A percentile compares a stretch with the other conserved stretches of the same genome.
Evolutionary conservation across 345 rosid species (phyloP).

Genomic region (Eutrema yunnanense): DNA sequence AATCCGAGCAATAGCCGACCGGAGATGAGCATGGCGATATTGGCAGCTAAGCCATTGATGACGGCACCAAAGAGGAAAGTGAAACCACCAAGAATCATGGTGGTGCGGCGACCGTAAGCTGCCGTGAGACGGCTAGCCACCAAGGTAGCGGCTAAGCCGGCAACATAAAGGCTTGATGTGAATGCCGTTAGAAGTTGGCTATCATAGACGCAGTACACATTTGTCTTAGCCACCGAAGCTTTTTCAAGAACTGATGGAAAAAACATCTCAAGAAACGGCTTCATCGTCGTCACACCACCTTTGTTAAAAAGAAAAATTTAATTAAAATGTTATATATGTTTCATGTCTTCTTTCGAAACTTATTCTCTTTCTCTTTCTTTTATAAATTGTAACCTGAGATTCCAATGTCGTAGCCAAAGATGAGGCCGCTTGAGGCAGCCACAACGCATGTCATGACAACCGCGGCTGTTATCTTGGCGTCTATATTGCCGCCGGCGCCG

Average conservation of each 20-base stretch:
- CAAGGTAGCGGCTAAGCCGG: conserved; percentile 63
- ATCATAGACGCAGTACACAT: conserved; percentile 58
- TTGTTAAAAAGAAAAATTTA: neutral
- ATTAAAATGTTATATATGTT: neutral
- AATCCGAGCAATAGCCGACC: conserved; percentile 84
- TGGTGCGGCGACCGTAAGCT: conserved; percentile 54
- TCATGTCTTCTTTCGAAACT: neutral
- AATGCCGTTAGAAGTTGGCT: conserved; percentile 63
- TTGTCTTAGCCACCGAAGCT: conserved; percentile 44
- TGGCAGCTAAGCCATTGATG: conserved; percentile 65
- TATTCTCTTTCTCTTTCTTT: neutral
- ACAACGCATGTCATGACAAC: conserved; percentile 71
- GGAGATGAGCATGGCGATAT: conserved; percentile 62
- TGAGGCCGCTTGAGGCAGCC: conserved; percentile 79
- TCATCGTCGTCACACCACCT: conserved; percentile 93
- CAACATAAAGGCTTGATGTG: conserved; percentile 75
- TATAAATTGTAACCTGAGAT: conserved; percentile 49
- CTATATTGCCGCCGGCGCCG: conserved; percentile 4
- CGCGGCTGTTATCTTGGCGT: conserved; percentile 41
- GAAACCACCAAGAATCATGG: conserved; percentile 64
- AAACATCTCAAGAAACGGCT: conserved; percentile 65
- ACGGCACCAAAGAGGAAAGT: conserved; percentile 71
- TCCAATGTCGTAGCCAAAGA: conserved; percentile 82
- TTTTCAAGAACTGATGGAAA: conserved; percentile 62
- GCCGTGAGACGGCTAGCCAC: conserved; percentile 62